Base-by-base conservation (phyloP, 768 basidiomycete genomes). In the Mycena kentingensis region DNA sequence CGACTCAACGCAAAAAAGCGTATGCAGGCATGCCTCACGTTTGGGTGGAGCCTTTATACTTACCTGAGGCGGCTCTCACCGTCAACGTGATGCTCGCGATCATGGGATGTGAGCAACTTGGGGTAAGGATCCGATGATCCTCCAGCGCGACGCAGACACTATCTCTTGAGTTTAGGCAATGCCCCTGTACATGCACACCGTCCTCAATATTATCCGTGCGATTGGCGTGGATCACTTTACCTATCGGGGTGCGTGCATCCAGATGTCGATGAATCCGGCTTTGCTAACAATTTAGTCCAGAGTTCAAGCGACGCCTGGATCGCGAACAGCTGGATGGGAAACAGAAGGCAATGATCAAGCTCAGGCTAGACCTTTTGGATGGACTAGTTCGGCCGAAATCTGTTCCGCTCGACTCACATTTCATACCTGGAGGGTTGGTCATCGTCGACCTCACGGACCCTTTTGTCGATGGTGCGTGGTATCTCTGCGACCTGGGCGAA, bases 361-460 rank as follows among this genome's bases (percentile, higher is more conserved):
- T 81, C 44, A 72, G 80, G 4, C 67, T 81, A 63, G 72, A 72
- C 0, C 54, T 82, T 1, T 58, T 82, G 1, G 72, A 73, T 1
- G 70, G 73, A 0, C 82, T 80, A 29, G 57, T 79, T 32, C 69
- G 70, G 10, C 56, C 48, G 28, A 65, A 47, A 11, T 52, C 48
- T 12, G 43, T 18, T 6, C 25, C 46, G 7, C 16, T 16, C 34
- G 36, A 59, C 21, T 44, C 32, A 16, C 71, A 76, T 4, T 81
- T 81, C 46, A 60, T 44, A 0, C 54, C 69, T 3, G 78, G 78
- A 5, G 72, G 76, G 44, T 51, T 81, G 2, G 80, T 79, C 0
- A 73, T 81, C 15, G 49, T 82, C 4, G 80, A 82, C 42, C 70
- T 82, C 1, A 78, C 80, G 0, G 80, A 80, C 26, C 77, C 80